phyloP scores from a whole-genome alignment of 1,284 basidiomycete species.

The Schizophyllum commune region DNA sequence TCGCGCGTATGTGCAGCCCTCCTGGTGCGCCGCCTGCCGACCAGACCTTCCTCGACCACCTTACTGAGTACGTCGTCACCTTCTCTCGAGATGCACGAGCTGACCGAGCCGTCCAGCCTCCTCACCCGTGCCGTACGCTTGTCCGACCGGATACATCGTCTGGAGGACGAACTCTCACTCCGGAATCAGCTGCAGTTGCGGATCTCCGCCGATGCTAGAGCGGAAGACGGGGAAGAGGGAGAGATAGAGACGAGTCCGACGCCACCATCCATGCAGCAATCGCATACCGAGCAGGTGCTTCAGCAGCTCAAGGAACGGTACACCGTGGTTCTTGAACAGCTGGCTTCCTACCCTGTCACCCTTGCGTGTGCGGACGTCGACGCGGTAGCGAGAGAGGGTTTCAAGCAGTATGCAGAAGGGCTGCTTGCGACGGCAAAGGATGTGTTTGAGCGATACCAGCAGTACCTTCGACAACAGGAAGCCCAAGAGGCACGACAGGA shows the following conservation, averaged over 20 bases:
- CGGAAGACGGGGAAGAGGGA: not conserved
- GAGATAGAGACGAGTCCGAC: not conserved
- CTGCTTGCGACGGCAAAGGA: not conserved
- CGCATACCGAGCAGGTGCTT: not conserved
- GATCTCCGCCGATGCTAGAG: not conserved
- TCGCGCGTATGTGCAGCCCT: not conserved
- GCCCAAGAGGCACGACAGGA: too few relatives aligned
- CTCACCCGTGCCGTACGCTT: not conserved
- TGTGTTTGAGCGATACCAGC: too few relatives aligned
- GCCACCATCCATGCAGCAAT: not conserved
- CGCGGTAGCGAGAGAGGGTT: not conserved
- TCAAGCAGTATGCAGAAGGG: not conserved
- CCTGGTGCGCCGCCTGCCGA: not conserved
- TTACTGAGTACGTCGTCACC: not conserved
- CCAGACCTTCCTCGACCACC: not conserved
- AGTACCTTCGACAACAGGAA: too few relatives aligned
- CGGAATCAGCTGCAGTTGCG: not conserved
- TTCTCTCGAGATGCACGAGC: not conserved
- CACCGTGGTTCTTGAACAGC: not conserved
- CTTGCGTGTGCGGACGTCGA: not conserved
- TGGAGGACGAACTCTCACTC: not conserved
- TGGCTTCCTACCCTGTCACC: not conserved
- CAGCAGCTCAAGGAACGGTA: not conserved
- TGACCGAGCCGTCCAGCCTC: not conserved
- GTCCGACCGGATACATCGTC: not conserved